These are phyloP conservation scores for Fusarium continuum DNA, from an alignment of 2,329 filamentous ascomycete species.

Conservation along the genomic window DNA sequence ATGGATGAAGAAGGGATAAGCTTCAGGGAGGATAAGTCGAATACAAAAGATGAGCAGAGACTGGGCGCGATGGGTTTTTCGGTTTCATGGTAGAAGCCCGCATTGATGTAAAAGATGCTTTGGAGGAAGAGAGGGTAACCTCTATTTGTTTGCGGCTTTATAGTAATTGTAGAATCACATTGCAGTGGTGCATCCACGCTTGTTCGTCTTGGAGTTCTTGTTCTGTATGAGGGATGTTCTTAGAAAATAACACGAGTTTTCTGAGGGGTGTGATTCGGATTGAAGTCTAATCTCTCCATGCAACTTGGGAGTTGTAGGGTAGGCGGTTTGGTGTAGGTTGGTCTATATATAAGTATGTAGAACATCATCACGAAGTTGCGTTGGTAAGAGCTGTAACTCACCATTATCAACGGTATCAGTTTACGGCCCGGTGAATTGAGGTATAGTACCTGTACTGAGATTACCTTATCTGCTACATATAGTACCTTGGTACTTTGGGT, in stretches of 20 bases:
- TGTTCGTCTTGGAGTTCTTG: not conserved
- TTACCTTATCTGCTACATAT: too few relatives aligned
- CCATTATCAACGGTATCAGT: too few relatives aligned
- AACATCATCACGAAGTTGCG: too few relatives aligned
- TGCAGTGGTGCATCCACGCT: constrained; percentile 8
- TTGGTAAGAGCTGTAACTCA: too few relatives aligned
- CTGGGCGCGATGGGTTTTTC: not conserved
- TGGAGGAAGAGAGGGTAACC: not conserved
- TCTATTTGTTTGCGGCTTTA: constrained; percentile 2
- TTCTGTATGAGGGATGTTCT: not conserved
- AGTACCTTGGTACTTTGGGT: too few relatives aligned
- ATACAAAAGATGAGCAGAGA: constrained; percentile 4
- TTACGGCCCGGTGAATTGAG: too few relatives aligned
- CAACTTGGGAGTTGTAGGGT: not conserved
- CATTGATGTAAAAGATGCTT: not conserved
- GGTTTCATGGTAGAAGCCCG: constrained; percentile 4
- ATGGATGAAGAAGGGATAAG: not conserved
- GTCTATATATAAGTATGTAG: too few relatives aligned
- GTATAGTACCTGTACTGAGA: too few relatives aligned
- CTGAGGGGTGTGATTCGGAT: not conserved
- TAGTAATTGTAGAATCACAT: constrained; percentile 31
- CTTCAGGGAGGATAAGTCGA: not conserved
- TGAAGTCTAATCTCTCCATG: too few relatives aligned
- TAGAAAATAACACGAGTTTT: not conserved
- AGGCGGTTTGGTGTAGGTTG: not conserved